Base-by-base conservation (phyloP, 2,329 filamentous ascomycete species). In the Fusarium xyrophilum region DNA sequence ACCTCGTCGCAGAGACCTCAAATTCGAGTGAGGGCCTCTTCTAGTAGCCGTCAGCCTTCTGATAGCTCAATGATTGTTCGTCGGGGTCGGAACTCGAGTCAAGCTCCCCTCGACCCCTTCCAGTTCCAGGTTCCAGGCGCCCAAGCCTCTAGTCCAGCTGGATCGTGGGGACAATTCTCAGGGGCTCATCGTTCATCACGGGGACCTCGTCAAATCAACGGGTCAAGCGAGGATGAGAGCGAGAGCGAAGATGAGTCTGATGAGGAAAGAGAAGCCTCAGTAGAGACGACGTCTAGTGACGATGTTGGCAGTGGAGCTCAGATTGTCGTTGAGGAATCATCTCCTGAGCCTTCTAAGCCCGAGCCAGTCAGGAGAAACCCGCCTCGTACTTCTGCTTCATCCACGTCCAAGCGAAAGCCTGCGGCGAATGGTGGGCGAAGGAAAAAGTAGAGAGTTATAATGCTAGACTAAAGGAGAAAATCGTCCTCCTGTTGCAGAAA, bases 51-150 rank as follows among this genome's bases (percentile, higher is more conserved):
- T 25, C 82, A 85, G 51, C 74, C 76, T 17, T 85, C 84, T 7
- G 84, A 86, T 60, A 77, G 81, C 10, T 55, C 65, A 33, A 64
- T 77, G 23, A 77, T 77, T 42, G 71, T 76, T 42, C 76, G 73
- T 21, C 78, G 80, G 28, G 73, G 75, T 25, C 74, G 76, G 35
- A 73, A 76, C 23, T 74, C 75, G 30, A 76, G 68, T 15, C 73
- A 74, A 23, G 56, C 63, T 38, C 67, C 67, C 7, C 58, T 78
- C 17, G 82, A 88, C 61, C 85, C 85, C 7, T 87, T 88, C 62
- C 80, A 82, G 64, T 88, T 83, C 72, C 84, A 86, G 76, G 83
- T 82, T 7, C 78, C 77, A 25, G 83, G 81, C 15, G 73, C 83
- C 36, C 81, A 79, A 33, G 76, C 75, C 55, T 70, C 80, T 17